phyloP scores from a whole-genome alignment of 192 early-diverging fungal genomes.

The Rhizoclosmatium sp. region DNA sequence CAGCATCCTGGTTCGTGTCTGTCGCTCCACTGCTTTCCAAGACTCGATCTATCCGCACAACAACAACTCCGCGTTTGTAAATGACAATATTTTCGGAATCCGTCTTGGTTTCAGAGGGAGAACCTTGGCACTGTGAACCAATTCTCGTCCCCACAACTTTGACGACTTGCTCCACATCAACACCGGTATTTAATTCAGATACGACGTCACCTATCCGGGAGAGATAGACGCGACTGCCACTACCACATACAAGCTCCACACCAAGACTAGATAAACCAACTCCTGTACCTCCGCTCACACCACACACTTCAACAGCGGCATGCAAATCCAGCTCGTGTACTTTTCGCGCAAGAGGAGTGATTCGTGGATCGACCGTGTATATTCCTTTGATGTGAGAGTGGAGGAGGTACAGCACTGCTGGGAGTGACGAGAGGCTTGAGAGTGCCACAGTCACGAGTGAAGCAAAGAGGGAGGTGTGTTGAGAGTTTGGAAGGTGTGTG shows the following conservation, averaged over 20 bases:
- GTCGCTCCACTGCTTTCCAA: slow-evolving; percentile 1
- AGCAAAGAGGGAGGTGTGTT: slow-evolving; percentile 25
- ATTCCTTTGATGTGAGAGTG: slow-evolving; percentile 31
- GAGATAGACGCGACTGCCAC: background rate
- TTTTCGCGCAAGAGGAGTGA: background rate
- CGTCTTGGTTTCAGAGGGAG: background rate
- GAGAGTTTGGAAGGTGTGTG: slow-evolving; percentile 1
- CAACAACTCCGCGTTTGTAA: background rate
- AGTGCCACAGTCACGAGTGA: slow-evolving; percentile 11
- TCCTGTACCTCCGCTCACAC: background rate
- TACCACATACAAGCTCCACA: slow-evolving; percentile 1
- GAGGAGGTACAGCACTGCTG: slow-evolving; percentile 18
- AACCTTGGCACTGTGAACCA: background rate
- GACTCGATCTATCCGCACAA: slow-evolving; percentile 18
- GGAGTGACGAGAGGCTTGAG: background rate
- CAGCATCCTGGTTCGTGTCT: background rate
- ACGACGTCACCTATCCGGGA: background rate
- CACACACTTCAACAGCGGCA: slow-evolving; percentile 14
- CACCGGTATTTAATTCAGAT: background rate
- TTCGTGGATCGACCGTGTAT: slow-evolving; percentile 12
- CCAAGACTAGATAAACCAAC: background rate
- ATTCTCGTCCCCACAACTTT: slow-evolving; percentile 13
- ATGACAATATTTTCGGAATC: background rate
- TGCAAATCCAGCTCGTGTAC: background rate
- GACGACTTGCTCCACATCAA: background rate